Evolutionary conservation across 1,139 yeast genomes (phyloP).

Genomic region (Saccharomycopsis phalli): DNA sequence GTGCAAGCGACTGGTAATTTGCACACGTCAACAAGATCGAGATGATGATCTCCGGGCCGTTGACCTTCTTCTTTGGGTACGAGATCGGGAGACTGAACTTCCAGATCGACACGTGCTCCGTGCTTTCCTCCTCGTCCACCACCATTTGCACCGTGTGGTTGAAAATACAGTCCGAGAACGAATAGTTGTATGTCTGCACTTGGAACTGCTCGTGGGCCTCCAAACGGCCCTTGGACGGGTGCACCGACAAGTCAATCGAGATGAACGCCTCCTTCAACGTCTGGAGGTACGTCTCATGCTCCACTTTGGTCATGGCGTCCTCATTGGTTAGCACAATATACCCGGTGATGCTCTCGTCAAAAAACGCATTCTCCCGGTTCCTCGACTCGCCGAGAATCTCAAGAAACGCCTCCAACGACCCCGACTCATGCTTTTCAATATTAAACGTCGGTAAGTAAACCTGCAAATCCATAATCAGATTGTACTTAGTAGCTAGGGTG

Average conservation of each 20-base stretch:
- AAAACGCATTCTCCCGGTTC: conserved; percentile 27
- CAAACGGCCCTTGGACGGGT: conserved; percentile 16
- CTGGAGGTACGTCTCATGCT: conserved; percentile 9
- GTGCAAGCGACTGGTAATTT: conserved; percentile 13
- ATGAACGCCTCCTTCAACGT: conserved; percentile 14
- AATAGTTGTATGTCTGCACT: conserved; percentile 13
- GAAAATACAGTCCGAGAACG: conserved; percentile 14
- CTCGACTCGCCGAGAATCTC: conserved; percentile 13
- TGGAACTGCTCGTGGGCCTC: conserved; percentile 3
- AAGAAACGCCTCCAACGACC: conserved; percentile 12
- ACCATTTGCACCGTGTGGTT: conserved; percentile 7
- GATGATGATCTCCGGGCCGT: conserved; percentile 29
- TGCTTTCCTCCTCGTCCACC: neutral
- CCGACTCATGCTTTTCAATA: conserved; percentile 15
- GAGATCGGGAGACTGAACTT: conserved; percentile 31
- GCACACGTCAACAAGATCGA: conserved; percentile 25
- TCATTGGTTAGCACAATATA: conserved; percentile 27
- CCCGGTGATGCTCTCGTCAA: conserved; percentile 35
- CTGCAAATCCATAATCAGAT: conserved; percentile 17
- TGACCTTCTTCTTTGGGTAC: conserved; percentile 33
- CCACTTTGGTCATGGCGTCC: conserved; percentile 13
- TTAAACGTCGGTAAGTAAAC: conserved; percentile 20
- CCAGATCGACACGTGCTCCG: conserved; percentile 26
- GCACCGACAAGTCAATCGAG: conserved; percentile 19
- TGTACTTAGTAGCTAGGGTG: too few species aligned